Evolutionary conservation across 495 filamentous ascomycete genomes (phyloP).

Genomic region (Annulohypoxylon moriforme): DNA sequence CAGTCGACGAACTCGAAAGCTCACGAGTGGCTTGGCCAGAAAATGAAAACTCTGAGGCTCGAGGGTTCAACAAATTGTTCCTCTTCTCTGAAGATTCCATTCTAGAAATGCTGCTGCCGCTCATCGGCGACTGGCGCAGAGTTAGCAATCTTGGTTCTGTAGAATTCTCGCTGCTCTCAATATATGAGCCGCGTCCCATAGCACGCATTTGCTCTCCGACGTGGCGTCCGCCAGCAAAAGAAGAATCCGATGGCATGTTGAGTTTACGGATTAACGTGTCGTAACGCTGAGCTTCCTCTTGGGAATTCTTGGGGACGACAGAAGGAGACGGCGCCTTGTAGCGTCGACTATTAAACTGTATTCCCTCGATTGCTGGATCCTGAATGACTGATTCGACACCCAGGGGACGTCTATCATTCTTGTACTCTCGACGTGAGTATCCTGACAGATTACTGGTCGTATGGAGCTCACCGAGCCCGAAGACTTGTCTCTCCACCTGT

Average conservation of each 20-base stretch:
- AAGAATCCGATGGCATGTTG: slow-evolving; percentile 26
- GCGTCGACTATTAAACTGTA: neutral
- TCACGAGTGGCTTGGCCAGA: neutral
- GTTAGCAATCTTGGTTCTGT: neutral
- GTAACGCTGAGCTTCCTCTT: slow-evolving; percentile 17
- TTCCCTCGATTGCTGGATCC: neutral
- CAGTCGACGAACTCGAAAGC: neutral
- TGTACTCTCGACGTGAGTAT: slow-evolving; percentile 30
- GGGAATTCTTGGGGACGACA: neutral
- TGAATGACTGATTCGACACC: slow-evolving; percentile 11
- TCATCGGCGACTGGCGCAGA: neutral
- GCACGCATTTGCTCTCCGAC: neutral
- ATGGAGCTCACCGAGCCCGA: slow-evolving; percentile 19
- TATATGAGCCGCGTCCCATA: neutral
- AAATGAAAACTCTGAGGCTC: slow-evolving; percentile 35
- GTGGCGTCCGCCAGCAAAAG: neutral
- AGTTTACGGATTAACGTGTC: slow-evolving; percentile 36
- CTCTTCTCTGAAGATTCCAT: neutral
- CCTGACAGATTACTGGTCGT: slow-evolving; percentile 33
- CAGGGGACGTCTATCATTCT: slow-evolving; percentile 13
- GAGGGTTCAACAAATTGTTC: slow-evolving; percentile 35
- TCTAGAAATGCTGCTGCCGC: slow-evolving; percentile 9
- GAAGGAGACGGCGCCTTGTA: neutral
- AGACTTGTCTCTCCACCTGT: slow-evolving; percentile 20
- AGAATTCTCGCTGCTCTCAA: neutral